Conservation (phyloP, 1,284 basidiomycete genomes). For the Salmacisia buchloeana region DNA sequence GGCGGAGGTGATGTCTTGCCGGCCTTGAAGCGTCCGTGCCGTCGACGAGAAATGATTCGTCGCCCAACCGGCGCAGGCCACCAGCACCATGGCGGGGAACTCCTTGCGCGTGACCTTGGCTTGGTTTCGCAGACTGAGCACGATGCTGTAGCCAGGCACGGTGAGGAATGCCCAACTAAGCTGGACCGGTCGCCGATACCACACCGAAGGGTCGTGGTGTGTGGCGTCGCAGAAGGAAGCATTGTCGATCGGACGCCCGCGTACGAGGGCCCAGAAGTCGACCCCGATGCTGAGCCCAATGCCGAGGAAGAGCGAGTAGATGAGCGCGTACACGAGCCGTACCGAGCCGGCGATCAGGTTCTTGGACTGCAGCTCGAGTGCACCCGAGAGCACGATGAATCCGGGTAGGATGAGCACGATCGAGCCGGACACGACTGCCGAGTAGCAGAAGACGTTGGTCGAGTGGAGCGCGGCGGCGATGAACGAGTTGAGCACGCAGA, state of each 20-base stretch:
- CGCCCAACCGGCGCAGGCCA: constrained; percentile 70
- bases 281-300: constrained; percentile 33
- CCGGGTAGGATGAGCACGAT: constrained; percentile 78
- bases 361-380: constrained; percentile 64
- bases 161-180: constrained; percentile 60
- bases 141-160: constrained; percentile 70
- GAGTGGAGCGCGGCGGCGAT: constrained; percentile 55
- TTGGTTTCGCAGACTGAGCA: constrained; percentile 70
- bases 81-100: constrained; percentile 62
- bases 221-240: constrained; percentile 18
- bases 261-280: constrained; percentile 40
- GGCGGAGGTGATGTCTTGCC: constrained; percentile 46
- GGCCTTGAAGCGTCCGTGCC: constrained; percentile 18
- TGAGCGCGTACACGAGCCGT: constrained; percentile 72
- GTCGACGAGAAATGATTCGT: constrained; percentile 28
- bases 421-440: constrained; percentile 73
- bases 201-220: constrained; percentile 17
- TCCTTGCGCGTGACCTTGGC: constrained; percentile 66
- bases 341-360: constrained; percentile 58
- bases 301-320: constrained; percentile 59
- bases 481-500: constrained; percentile 73
- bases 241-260: constrained; percentile 15
- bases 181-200: constrained; percentile 54
- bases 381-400: constrained; percentile 59
- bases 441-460: constrained; percentile 65